A percentile compares a stretch with the other conserved stretches of the same genome.
These are phyloP conservation scores for Fusarium kyushuense DNA, from an alignment of 2,329 filamentous ascomycete genomes.

Conservation along the genomic window DNA sequence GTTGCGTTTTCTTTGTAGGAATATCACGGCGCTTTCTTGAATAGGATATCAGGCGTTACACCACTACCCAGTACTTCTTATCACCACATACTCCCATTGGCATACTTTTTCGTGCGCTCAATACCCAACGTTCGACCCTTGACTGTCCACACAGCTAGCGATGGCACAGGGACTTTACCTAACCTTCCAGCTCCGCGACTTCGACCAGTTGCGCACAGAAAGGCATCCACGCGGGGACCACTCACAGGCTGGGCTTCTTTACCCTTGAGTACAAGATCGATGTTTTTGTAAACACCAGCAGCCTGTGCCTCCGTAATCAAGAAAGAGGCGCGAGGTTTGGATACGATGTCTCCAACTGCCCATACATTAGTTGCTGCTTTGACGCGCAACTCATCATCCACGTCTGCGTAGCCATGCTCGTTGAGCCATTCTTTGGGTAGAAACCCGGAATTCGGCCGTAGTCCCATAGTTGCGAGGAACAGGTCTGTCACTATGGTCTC, in stretches of 20 bases:
- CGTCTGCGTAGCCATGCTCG: conserved; percentile 58
- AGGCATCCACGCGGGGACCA: conserved; percentile 61
- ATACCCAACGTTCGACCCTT: conserved; percentile 65
- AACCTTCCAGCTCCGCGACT: conserved; percentile 63
- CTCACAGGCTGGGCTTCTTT: conserved; percentile 60
- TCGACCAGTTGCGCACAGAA: conserved; percentile 63
- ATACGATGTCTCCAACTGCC: conserved; percentile 67
- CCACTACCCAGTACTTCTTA: conserved; percentile 22
- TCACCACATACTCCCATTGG: conserved; percentile 60
- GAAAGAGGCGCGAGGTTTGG: conserved; percentile 66
- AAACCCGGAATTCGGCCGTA: conserved; percentile 67
- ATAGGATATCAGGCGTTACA: conserved; percentile 45
- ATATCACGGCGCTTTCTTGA: conserved; percentile 47
- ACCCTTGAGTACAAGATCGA: conserved; percentile 61
- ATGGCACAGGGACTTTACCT: conserved; percentile 62
- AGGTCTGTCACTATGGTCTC: conserved; percentile 64
- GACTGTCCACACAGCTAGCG: conserved; percentile 62
- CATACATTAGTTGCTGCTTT: conserved; percentile 60
- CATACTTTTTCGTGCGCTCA: conserved; percentile 59
- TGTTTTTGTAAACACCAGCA: conserved; percentile 65
- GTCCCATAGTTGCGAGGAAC: conserved; percentile 68
- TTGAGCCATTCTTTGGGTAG: conserved; percentile 60
- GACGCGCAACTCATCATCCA: conserved; percentile 65
- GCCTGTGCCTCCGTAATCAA: conserved; percentile 71
- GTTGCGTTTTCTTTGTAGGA: conserved; percentile 44